Conservation (phyloP, 2,329 filamentous ascomycete genomes). For the Phialophora chinensis region DNA sequence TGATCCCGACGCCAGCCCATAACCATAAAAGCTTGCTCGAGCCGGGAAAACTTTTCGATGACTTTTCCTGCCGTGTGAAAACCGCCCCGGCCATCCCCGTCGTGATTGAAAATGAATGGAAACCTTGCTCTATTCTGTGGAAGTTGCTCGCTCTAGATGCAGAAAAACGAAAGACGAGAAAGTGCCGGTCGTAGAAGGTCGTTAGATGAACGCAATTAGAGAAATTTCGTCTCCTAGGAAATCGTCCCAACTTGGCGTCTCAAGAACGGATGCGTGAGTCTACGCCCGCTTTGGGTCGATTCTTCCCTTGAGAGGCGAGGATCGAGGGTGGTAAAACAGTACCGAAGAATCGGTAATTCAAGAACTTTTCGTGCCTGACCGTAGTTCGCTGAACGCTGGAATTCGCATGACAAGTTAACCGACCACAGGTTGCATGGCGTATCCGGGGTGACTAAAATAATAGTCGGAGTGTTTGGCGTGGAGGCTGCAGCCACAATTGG, state of each 20-base stretch:
- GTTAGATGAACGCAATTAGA: slow-evolving; percentile 36
- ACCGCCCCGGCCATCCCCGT: slow-evolving; percentile 29
- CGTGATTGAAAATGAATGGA: slow-evolving; percentile 32
- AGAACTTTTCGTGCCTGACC: slow-evolving; percentile 29
- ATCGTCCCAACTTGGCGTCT: slow-evolving; percentile 6
- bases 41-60: slow-evolving; percentile 29
- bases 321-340: slow-evolving; percentile 26
- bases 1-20: slow-evolving; percentile 27
- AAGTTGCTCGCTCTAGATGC: slow-evolving; percentile 36
- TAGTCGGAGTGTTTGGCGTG: slow-evolving; percentile 58
- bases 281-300: slow-evolving; percentile 2
- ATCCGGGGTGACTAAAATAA: slow-evolving; percentile 48
- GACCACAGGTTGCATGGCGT: slow-evolving; percentile 39
- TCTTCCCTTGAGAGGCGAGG: slow-evolving; percentile 4
- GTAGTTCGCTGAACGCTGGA: slow-evolving; percentile 33
- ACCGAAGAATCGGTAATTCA: slow-evolving; percentile 23
- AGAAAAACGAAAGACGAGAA: slow-evolving; percentile 35
- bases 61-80: slow-evolving; percentile 33
- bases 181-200: slow-evolving; percentile 32
- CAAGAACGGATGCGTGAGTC: not conserved
- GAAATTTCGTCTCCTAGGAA: slow-evolving; percentile 23
- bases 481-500: slow-evolving; percentile 55
- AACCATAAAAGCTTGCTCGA: slow-evolving; percentile 13
- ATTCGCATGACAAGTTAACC: slow-evolving; percentile 30
- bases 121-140: slow-evolving; percentile 30